Evolutionary conservation across 208 protist genomes (phyloP).

Genomic region (Perkinsela sp.): DNA sequence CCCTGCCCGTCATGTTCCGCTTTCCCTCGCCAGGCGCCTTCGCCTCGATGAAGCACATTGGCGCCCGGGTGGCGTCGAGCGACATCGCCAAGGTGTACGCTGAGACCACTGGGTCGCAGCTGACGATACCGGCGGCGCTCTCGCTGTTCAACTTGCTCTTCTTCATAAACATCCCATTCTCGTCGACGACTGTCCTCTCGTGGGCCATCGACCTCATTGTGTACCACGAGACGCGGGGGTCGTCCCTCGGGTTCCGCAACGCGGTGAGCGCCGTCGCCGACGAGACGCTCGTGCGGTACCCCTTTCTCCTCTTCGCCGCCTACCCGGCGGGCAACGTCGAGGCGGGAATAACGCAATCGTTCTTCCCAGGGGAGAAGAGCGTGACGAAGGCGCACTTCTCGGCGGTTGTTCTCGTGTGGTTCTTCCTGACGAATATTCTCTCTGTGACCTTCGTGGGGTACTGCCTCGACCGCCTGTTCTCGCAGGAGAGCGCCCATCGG

Average conservation of each 20-base stretch:
- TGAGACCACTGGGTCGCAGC: not conserved
- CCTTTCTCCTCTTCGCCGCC: not conserved
- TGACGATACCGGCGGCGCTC: not conserved
- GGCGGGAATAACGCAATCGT: not conserved
- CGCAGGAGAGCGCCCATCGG: not conserved
- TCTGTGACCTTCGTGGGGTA: not conserved
- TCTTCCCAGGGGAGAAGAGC: not conserved
- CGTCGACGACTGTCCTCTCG: not conserved
- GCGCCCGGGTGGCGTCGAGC: not conserved
- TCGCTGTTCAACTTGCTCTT: not conserved
- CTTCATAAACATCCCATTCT: not conserved
- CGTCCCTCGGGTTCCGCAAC: not conserved
- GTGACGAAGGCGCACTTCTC: not conserved
- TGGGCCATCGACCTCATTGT: not conserved
- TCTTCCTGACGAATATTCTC: not conserved
- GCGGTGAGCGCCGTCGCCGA: not conserved
- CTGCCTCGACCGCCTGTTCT: not conserved
- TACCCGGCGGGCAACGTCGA: not conserved
- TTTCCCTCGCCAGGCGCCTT: not conserved
- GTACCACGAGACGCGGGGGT: not conserved
- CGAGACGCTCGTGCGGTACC: not conserved
- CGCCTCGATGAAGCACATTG: not conserved
- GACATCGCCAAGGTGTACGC: not conserved
- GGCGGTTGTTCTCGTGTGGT: not conserved
- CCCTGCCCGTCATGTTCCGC: conserved; percentile 3